Evolutionary conservation across 768 basidiomycete genomes (phyloP), one percentile per base, ranked within the genome.

Genomic region (Infundibulicybe gibba): DNA sequence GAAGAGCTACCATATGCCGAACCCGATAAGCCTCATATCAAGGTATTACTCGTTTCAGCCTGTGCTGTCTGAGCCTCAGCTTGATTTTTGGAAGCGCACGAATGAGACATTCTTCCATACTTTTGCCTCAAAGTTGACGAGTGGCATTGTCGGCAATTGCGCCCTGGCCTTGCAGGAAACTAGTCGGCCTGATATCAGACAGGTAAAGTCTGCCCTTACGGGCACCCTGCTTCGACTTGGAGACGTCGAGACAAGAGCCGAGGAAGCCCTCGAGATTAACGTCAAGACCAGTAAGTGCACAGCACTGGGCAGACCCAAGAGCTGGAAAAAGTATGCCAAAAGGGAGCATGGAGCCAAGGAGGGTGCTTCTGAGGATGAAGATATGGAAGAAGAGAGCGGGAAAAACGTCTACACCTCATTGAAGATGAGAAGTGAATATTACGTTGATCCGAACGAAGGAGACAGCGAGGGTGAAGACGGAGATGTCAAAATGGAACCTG

Each of bases 231-330:
- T 99, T 4, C 80, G 85, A 30, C 69, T 99, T 16, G 95, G 95
- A 1, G 90, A 94, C 53, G 67, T 77, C 8, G 81, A 85, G 5
- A 70, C 72, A 0, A 71, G 78, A 20, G 65, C 78, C 5, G 81
- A 81, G n/a, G 83, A 91, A 56, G 83, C 89, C 1, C 66, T 97
- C 32, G 82, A 84, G 56, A 76, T 97, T 47, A 63, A 68, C 9
- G 74, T 97, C 51, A 85, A 85, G 57, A 75, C 81, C 16, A 85
- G 81, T 53, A 97, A 97, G 66, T 86, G 83, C 44, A 94, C 91
- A 0, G 79, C 86, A 19, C 57, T 80, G 16, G 76, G 79, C 3
- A 71, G 80, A 31, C 83, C 91, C 0, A 85, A 87, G 44, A 64
- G 81, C 30, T 86, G 87, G 81, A 94, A 93, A 67, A 90, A 88